Evolutionary conservation across 345 rosid species (phyloP).

Genomic region (Ceriops tagal): DNA sequence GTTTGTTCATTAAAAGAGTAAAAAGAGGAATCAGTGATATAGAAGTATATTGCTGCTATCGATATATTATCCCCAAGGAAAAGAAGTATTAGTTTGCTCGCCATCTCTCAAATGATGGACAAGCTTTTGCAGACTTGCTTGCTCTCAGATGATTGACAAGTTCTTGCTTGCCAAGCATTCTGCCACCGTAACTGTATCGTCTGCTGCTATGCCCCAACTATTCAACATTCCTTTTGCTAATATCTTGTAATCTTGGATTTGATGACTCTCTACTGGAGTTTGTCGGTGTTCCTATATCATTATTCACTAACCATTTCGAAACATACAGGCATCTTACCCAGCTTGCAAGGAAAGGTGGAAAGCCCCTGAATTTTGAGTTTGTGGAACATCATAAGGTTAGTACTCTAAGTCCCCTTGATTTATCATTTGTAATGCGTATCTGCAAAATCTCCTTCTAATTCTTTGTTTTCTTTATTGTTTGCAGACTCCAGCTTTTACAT

Average conservation of each 20-base stretch:
- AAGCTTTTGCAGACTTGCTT: no score
- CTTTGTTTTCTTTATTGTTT: slow-evolving; percentile 3
- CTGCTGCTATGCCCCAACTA: not conserved
- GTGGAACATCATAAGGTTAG: slow-evolving; percentile 85
- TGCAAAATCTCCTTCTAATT: not conserved
- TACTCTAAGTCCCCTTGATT: slow-evolving; percentile 3
- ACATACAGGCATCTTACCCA: slow-evolving; percentile 81
- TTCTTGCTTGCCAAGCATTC: no score
- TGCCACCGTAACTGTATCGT: no score
- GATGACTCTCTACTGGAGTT: not conserved
- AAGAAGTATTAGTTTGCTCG: no score
- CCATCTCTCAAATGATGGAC: no score
- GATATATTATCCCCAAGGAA: no score
- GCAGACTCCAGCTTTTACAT: slow-evolving; percentile 84
- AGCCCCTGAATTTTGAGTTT: slow-evolving; percentile 72
- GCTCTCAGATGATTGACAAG: no score
- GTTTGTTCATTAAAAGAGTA: no score
- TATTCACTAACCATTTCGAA: not conserved
- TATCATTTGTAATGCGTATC: not conserved
- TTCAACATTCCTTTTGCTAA: not conserved
- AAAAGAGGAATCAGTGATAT: no score
- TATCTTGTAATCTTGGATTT: not conserved
- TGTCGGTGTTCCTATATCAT: not conserved
- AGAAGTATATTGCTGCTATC: no score
- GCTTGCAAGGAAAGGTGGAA: slow-evolving; percentile 77